Base-by-base conservation (phyloP, 1,284 basidiomycete genomes). In the Tranzscheliella williamsii region DNA sequence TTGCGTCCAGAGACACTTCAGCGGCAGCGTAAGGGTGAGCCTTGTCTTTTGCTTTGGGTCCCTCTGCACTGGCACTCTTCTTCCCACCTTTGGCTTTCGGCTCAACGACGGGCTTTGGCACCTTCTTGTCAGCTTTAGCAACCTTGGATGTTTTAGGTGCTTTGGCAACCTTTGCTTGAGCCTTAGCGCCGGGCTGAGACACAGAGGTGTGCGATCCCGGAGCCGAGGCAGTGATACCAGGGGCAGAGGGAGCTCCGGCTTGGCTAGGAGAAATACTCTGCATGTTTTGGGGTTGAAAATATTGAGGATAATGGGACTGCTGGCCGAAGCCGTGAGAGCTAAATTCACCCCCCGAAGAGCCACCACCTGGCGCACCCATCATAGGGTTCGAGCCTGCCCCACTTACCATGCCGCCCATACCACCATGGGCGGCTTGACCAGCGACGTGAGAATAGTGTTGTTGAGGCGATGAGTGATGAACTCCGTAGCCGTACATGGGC, bases 401-500 rank as follows among this genome's bases (percentile, higher is more conserved):
- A 24, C 55, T 47, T 16, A 65, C 61, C 55, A 65, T 60, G 27
- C 61, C 61, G 13, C 61, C 55, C 50, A 64, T 64, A 20, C 61
- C 55, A 23, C 61, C 55, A 37, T 63, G 60, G 17, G 60, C 53
- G 30, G 60, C 60, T 40, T 63, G 60, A 27, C 60, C 60, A 17
- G 60, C 46, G 20, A 64, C 60, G 31, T 64, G 60, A 15, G 60
- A 64, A 41, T 64, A 64, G 48, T 64, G 60, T 42, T 63, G 60
- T 43, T 64, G 60, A 6, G 61, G 61, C 24, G 55, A 60, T 7
- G 55, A 52, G 38, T 60, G 55, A 43, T 58, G 54, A 15, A 58
- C 54, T 30, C 54, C 50, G 36, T 64, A 65, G 45, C 51, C 61
- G 39, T 65, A 65, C 61, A 65, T 65, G 41, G 61, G 52, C 61